phyloP scores from a whole-genome alignment of 1,139 yeast species.

The Hemisphaericaspora lyxosophila region DNA sequence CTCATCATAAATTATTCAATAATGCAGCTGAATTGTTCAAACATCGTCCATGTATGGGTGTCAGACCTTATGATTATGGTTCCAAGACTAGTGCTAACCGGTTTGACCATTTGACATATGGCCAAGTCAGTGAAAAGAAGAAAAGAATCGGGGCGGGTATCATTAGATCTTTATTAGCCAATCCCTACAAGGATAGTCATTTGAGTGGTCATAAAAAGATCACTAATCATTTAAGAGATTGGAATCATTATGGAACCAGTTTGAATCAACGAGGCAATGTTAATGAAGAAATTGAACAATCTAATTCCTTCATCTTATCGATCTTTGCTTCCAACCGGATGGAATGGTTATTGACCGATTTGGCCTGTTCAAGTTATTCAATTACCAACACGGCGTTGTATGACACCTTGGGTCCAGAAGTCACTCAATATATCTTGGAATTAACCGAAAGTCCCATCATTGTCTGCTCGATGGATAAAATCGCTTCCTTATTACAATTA shows the following conservation, averaged over 20 bases:
- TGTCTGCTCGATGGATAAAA: slow-evolving; percentile 33
- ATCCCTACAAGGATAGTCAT: slow-evolving; percentile 19
- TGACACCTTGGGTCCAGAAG: slow-evolving; percentile 38
- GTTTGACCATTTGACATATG: slow-evolving; percentile 19
- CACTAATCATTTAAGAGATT: slow-evolving; percentile 21
- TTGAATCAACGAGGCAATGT: slow-evolving; percentile 6
- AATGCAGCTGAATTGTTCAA: slow-evolving; percentile 21
- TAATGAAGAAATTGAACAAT: slow-evolving; percentile 13
- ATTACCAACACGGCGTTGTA: slow-evolving; percentile 39
- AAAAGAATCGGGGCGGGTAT: slow-evolving; percentile 31
- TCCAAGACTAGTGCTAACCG: slow-evolving; percentile 17
- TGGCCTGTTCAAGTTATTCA: slow-evolving; percentile 35
- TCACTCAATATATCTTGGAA: slow-evolving; percentile 33
- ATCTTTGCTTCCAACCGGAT: slow-evolving; percentile 34
- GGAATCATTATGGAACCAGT: slow-evolving; percentile 16
- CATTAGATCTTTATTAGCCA: slow-evolving; percentile 22
- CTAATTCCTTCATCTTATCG: slow-evolving; percentile 31
- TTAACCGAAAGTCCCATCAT: slow-evolving; percentile 35
- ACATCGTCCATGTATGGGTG: slow-evolving; percentile 29
- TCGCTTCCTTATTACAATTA: slow-evolving; percentile 24
- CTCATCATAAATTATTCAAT: slow-evolving; percentile 29
- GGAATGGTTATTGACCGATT: slow-evolving; percentile 40
- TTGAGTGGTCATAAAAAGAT: slow-evolving; percentile 23
- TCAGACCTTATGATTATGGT: slow-evolving; percentile 25
- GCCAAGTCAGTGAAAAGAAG: slow-evolving; percentile 16